These are phyloP conservation scores for Dipodascus albidus DNA, from an alignment of 805 yeast species.

Conservation along the genomic window DNA sequence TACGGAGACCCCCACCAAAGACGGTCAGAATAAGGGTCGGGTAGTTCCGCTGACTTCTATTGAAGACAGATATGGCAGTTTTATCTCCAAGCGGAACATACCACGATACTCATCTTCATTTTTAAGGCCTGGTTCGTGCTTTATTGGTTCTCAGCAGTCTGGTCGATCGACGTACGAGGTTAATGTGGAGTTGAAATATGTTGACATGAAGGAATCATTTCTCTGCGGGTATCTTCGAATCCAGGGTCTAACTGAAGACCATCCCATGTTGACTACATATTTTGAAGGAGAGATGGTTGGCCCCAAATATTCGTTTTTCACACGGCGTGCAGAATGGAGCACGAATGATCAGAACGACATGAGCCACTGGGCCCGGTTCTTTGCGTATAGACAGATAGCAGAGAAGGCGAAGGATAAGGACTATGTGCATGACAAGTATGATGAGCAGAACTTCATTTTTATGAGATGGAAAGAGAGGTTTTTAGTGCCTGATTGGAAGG, in stretches of 20 bases:
- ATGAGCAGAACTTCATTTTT: conserved; percentile 42
- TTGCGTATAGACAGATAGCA: conserved; percentile 30
- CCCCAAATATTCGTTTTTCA: conserved; percentile 44
- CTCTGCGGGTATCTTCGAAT: conserved; percentile 54
- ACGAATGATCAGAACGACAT: conserved; percentile 48
- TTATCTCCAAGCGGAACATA: conserved; percentile 5
- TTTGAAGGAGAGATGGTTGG: conserved; percentile 65
- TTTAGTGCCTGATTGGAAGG: conserved; percentile 64
- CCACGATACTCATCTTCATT: conserved; percentile 27
- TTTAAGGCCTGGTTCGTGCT: conserved; percentile 50
- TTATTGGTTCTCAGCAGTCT: conserved; percentile 60
- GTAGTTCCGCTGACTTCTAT: conserved; percentile 1
- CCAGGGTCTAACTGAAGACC: conserved; percentile 45
- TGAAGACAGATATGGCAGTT: conserved; percentile 8
- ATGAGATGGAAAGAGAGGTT: conserved; percentile 96
- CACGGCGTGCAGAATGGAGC: conserved; percentile 51
- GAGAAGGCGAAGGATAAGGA: conserved; percentile 18
- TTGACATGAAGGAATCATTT: conserved; percentile 45
- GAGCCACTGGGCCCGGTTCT: conserved; percentile 56
- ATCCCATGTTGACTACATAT: conserved; percentile 58
- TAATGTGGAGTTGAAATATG: conserved; percentile 53
- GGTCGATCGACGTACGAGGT: conserved; percentile 57
- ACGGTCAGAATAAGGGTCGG: background rate
- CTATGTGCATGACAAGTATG: conserved; percentile 22
- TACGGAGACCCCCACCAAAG: background rate